Evolutionary conservation across 163 green algal genomes (phyloP).

Genomic region (Smithsoniella earleae): DNA sequence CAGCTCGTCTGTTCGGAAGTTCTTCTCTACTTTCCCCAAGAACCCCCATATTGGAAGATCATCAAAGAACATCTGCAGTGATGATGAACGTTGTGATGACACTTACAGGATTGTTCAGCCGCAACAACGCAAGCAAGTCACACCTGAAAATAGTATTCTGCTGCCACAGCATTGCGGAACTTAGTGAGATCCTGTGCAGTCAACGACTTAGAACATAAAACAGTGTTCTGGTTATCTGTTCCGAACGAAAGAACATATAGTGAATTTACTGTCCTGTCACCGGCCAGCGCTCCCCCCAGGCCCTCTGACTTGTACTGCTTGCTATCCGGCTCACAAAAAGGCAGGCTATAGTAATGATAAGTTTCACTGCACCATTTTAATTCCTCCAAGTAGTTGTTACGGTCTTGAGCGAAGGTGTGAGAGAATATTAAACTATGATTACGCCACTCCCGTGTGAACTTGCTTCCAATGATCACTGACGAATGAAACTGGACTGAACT

Average conservation of each 20-base stretch:
- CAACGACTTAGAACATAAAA: slow-evolving; percentile 70
- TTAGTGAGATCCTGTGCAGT: slow-evolving; percentile 60
- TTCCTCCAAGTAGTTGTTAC: not conserved
- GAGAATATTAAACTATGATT: not conserved
- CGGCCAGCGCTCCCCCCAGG: slow-evolving; percentile 65
- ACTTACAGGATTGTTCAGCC: slow-evolving; percentile 11
- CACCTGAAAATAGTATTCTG: slow-evolving; percentile 97
- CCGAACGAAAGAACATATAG: slow-evolving; percentile 80
- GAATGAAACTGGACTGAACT: not conserved
- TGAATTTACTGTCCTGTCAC: slow-evolving; percentile 70
- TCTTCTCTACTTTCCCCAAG: slow-evolving; percentile 78
- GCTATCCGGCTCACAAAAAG: slow-evolving; percentile 79
- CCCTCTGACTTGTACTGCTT: slow-evolving; percentile 74
- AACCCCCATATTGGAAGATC: slow-evolving; percentile 95
- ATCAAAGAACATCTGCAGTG: slow-evolving; percentile 83
- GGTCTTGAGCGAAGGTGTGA: not conserved
- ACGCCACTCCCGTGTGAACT: not conserved
- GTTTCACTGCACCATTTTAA: slow-evolving; percentile 59
- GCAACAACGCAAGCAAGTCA: slow-evolving; percentile 2
- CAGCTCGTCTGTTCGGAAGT: not conserved
- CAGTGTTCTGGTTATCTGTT: slow-evolving; percentile 66
- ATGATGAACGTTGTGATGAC: not conserved
- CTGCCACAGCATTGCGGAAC: slow-evolving; percentile 71
- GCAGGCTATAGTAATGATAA: slow-evolving; percentile 93
- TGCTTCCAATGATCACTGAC: not conserved